Evolutionary conservation across 2,329 filamentous ascomycete species (phyloP).

Genomic region (Dactylellina sp.): DNA sequence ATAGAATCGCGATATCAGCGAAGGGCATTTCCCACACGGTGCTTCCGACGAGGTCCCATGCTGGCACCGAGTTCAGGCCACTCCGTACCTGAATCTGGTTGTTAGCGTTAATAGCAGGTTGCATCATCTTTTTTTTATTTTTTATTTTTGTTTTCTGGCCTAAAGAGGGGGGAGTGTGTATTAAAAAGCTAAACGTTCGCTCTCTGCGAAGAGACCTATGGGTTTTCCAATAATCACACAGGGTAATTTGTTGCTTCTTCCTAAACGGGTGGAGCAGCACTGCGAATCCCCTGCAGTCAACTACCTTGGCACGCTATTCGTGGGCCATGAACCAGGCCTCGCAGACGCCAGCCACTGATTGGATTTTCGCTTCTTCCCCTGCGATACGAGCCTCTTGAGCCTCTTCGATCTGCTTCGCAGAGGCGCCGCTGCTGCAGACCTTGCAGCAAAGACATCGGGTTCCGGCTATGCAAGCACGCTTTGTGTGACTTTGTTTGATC

Average conservation of each 20-base stretch:
- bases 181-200: conserved; percentile 43
- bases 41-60: conserved; percentile 34
- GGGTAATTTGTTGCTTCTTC: conserved; percentile 26
- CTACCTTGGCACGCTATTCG: conserved; percentile 29
- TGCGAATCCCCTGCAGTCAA: conserved; percentile 11
- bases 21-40: conserved; percentile 35
- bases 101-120: conserved; percentile 22
- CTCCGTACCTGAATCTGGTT: conserved; percentile 39
- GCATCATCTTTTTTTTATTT: conserved; percentile 27
- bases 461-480: conserved; percentile 46
- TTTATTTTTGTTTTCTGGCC: conserved; percentile 18
- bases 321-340: conserved; percentile 9
- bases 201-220: conserved; percentile 38
- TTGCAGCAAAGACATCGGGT: conserved; percentile 42
- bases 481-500: conserved; percentile 39
- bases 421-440: conserved; percentile 30
- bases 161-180: conserved; percentile 16
- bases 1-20: conserved; percentile 43
- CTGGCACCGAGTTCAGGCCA: conserved; percentile 33
- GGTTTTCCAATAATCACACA: conserved; percentile 32
- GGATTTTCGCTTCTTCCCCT: conserved; percentile 34
- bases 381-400: conserved; percentile 47
- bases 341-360: conserved; percentile 22
- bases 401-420: conserved; percentile 32
- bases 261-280: conserved; percentile 40